These are phyloP conservation scores for Cryptococcus maquisensis DNA, from an alignment of 1,284 basidiomycete species.

Conservation along the genomic window DNA sequence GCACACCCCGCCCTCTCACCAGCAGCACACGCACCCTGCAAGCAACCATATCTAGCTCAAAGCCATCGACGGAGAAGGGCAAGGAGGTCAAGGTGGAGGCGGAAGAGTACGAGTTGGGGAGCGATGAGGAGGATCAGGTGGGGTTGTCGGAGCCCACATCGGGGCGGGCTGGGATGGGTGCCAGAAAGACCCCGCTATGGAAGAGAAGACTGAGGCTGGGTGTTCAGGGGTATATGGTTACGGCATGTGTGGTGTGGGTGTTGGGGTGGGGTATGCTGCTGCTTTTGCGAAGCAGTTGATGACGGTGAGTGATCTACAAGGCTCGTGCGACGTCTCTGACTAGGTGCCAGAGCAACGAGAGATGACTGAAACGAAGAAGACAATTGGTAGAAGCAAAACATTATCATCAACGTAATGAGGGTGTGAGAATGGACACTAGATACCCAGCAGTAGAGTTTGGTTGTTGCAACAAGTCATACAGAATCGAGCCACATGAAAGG, in stretches of 20 bases:
- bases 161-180: slow-evolving; percentile 1
- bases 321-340: too few relatives aligned
- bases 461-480: not conserved
- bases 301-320: too few relatives aligned
- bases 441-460: not conserved
- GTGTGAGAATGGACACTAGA: too few relatives aligned
- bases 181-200: slow-evolving; percentile 21
- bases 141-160: not conserved
- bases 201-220: slow-evolving; percentile 7
- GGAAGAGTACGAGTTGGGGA: slow-evolving; percentile 26
- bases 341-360: not conserved
- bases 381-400: not conserved
- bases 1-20: slow-evolving; percentile 10
- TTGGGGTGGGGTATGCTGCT: slow-evolving; percentile 14
- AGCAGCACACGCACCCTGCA: slow-evolving; percentile 2
- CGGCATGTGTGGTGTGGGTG: slow-evolving; percentile 7
- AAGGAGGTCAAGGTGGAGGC: not conserved
- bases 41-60: slow-evolving; percentile 8
- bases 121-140: slow-evolving; percentile 21
- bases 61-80: slow-evolving; percentile 9
- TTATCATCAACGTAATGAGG: not conserved
- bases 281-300: slow-evolving; percentile 13
- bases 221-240: slow-evolving; percentile 6
- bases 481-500: not conserved
- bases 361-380: not conserved